Evolutionary conservation across 768 basidiomycete genomes (phyloP), one percentile per base, ranked within the genome.

Genomic region (Russula abietina): DNA sequence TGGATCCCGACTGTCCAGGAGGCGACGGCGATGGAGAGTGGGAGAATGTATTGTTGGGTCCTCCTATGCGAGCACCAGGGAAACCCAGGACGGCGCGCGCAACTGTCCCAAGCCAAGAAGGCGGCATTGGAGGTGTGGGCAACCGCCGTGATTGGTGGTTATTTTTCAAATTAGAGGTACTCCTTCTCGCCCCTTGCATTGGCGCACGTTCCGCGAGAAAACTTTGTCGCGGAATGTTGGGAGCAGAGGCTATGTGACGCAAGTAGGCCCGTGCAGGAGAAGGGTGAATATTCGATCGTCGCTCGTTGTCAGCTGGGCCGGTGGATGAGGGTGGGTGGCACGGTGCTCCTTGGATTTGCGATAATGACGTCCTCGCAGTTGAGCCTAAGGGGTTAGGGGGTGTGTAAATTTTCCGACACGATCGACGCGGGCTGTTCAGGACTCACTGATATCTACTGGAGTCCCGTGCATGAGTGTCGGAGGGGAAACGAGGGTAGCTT

Each of bases 91-190:
- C 77, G 0, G 86, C 86, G 59, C 79, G 82, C 10, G 86, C 79
- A n/a, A 89, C 85, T 1, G 77, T 81, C 69, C 87, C 84, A 26
- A 89, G 74, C 88, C 88, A 90, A n/a, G 81, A 81, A 9, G 77
- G 71, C 4, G 88, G 87, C 36, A 89, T 75, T 4, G 86, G 83
- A n/a, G 84, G 84, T 52, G 62, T 55, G 64, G 19, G 73, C 70
- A 11, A 70, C 71, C 49, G 74, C 71, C 17, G 68, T 69, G 58
- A 76, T 76, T 7, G 71, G 41, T 45, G 74, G 52, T 73, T 67
- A 14, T 70, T 74, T 45, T 71, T 71, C n/a, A 72, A 69, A 55
- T 79, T 76, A 46, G 77, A 67, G 55, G 72, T 32, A 41, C 67
- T 57, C 59, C 60, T 65, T 46, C 57, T 57, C 26, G 49, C 22